Base-by-base conservation (phyloP, 2,329 filamentous ascomycete species). In the Cercospora brassicicola region DNA sequence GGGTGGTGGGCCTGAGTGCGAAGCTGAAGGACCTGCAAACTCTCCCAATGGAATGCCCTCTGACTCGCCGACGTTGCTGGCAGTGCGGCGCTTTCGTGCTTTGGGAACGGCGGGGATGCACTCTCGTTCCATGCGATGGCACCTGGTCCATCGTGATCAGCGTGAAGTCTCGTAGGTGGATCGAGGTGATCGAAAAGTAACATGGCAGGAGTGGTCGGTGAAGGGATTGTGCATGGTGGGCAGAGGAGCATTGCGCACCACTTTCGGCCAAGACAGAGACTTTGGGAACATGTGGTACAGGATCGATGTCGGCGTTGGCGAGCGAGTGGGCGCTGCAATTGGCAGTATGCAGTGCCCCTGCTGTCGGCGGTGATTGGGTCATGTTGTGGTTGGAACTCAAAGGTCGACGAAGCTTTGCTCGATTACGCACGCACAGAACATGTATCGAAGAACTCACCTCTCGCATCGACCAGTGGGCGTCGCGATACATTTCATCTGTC, bases 81-180 rank as follows among this genome's bases (percentile, higher is more conserved):
- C 68, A 42, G 70, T 71, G 28, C 71, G 67, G 36, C 73, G 70
- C 59, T 75, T 75, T n/a, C 74, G 68, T 57, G 73, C 69, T 64
- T 74, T 75, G 15, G 73, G 74, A 20, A 76, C 66, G 7, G 72
- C 69, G 57, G 74, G 71, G 26, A 71, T 59, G 57, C 75, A 76
- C 33, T 75, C 71, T 67, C 69, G 68, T 56, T 70, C 68, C 72
- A 74, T 74, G 23, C 74, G 73, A 63, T 69, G 59, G 60, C 75
- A 76, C 70, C 75, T 76, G 67, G 28, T 36, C 8, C 28, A 28
- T 45, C 28, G 59, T 62, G 31, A 62, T 74, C 55, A 73, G 70
- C 55, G 13, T n/a, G 36, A 9, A n/a, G 15, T n/a, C 36, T n/a
- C 36, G 7, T 42, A 6, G 36, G 36, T 8, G 15, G 36, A 15